Evolutionary conservation across 352 stramenopile genomes (phyloP), one percentile per base, ranked within the genome.

Genomic region (Globisporangium echinulatum): DNA sequence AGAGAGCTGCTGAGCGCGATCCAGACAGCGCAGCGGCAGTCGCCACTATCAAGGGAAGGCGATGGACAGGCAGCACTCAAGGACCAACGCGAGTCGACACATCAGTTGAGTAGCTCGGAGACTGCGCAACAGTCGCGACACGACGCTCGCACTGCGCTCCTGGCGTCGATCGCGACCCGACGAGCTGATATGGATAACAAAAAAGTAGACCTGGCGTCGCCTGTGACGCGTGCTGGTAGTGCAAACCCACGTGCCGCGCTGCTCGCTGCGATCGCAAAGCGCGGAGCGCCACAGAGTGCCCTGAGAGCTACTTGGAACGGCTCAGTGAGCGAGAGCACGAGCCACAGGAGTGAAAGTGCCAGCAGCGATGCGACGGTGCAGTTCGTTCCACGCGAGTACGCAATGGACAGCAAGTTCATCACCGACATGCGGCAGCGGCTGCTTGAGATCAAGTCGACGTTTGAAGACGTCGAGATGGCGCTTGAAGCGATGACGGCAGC

Each of bases 401-500:
- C 68, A 7, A 73, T 82, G 49, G 62, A 74, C 6, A 75, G 62
- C 49, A 89, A 81, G 38, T 93, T 91, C 53, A 76, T 89, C 48
- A 54, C 54, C 0, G 54, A 71, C 8, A 88, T 91, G 77, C 62
- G 75, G 8, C 54, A 71, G 9, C 63, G 69, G 13, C 43, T 89
- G 11, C 49, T 87, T 10, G 62, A 43, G 38, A 85, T 93, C 57
- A 85, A 90, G 49, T 54, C 60, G 0, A 44, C 63, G 3, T 75
- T 81, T 58, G 79, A 89, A 64, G 70, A 87, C 4, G 59, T 93
- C 6, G 81, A 91, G 59, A 68, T 83, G 59, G 74, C 90, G 7
- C 61, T 88, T 8, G 75, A 88, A 50, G 76, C 69, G 1, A 74
- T 91, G 66, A 71, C 72, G 19, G 77, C 73, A 0, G 68, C 64